Evolutionary conservation across 2,329 filamentous ascomycete genomes (phyloP).

Genomic region (Stachybotrys chartarum): DNA sequence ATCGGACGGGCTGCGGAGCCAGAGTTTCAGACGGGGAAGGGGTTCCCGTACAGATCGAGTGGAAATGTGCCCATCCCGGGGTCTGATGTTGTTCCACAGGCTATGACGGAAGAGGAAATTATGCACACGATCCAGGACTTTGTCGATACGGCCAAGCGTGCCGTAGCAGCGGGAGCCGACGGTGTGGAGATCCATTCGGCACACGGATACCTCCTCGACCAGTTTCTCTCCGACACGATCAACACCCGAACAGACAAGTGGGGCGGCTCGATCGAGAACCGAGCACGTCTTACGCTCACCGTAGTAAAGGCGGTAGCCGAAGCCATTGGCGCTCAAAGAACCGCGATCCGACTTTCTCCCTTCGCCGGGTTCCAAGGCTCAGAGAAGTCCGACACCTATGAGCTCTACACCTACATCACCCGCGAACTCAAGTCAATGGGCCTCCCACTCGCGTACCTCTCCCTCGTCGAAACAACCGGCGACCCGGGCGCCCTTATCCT

Average conservation of each 20-base stretch:
- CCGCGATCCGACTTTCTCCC: constrained; percentile 45
- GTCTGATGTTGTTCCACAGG: constrained; percentile 42
- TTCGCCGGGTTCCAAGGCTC: constrained; percentile 28
- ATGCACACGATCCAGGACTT: constrained; percentile 52
- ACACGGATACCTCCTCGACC: constrained; percentile 52
- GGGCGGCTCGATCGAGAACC: constrained; percentile 43
- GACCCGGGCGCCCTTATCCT: constrained; percentile 28
- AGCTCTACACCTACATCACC: constrained; percentile 19
- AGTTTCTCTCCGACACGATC: constrained; percentile 44
- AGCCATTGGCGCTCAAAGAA: constrained; percentile 37
- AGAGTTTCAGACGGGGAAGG: constrained; percentile 14
- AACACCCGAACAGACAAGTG: constrained; percentile 45
- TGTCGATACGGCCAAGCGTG: constrained; percentile 42
- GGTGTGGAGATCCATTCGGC: constrained; percentile 53
- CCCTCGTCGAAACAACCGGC: constrained; percentile 27
- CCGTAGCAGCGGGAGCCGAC: constrained; percentile 60
- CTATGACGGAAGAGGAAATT: constrained; percentile 60
- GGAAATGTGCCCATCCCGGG: constrained; percentile 31
- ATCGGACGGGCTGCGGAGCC: constrained; percentile 39
- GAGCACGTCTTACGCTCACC: constrained; percentile 39
- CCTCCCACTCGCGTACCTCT: constrained; percentile 24
- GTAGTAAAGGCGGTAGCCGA: constrained; percentile 29
- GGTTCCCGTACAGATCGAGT: constrained; percentile 1
- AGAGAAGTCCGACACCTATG: constrained; percentile 17
- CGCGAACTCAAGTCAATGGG: constrained; percentile 14